Evolutionary conservation across 1,139 yeast genomes (phyloP).

Genomic region (Protomyces arabidopsidicola): DNA sequence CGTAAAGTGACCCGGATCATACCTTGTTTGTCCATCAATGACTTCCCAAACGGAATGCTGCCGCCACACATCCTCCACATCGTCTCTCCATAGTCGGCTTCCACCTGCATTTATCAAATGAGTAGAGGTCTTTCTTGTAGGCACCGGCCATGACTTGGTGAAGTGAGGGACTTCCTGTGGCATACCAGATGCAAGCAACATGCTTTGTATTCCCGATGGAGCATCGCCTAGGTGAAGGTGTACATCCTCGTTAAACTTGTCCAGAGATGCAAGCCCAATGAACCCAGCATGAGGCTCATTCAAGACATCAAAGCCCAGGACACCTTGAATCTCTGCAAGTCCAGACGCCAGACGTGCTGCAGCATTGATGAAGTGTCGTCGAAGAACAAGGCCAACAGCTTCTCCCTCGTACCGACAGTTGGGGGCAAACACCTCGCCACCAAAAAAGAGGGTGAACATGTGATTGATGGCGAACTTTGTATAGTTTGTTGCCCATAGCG

Average conservation of each 20-base stretch:
- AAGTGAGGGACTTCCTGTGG: constrained; percentile 53
- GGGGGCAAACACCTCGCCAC: constrained; percentile 68
- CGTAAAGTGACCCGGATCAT: constrained; percentile 4
- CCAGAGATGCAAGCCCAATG: constrained; percentile 35
- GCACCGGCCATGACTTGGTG: constrained; percentile 20
- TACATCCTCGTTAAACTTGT: constrained; percentile 34
- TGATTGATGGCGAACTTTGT: constrained; percentile 67
- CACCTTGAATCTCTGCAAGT: constrained; percentile 46
- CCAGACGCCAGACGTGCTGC: constrained; percentile 52
- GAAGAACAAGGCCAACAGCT: constrained; percentile 74
- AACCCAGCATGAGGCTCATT: constrained; percentile 68
- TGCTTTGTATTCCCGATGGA: constrained; percentile 39
- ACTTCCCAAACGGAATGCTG: constrained; percentile 6
- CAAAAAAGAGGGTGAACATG: constrained; percentile 82
- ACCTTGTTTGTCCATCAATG: not conserved
- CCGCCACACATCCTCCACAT: constrained; percentile 13
- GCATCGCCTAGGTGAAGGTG: constrained; percentile 38
- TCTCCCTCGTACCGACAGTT: constrained; percentile 63
- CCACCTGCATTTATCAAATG: not conserved
- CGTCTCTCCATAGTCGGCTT: constrained; percentile 10
- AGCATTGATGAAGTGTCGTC: constrained; percentile 58
- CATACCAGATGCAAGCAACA: constrained; percentile 63
- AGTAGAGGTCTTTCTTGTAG: constrained; percentile 1
- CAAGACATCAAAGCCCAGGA: constrained; percentile 76
- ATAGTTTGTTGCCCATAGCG: constrained; percentile 93